These are phyloP conservation scores for Ochromonas danica DNA, from an alignment of 108 stramenopile species.

Conservation along the genomic window DNA sequence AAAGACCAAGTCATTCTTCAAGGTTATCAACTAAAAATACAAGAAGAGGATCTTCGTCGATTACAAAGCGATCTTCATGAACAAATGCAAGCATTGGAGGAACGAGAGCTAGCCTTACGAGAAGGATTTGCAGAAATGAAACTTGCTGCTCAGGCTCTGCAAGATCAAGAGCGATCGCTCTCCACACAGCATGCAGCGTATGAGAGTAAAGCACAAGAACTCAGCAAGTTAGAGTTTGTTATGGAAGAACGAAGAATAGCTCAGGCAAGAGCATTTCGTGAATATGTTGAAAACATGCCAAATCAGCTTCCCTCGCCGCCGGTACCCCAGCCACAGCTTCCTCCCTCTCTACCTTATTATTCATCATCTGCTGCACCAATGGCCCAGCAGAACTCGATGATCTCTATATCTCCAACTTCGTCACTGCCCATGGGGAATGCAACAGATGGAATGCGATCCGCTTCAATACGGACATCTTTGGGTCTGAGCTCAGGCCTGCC, in stretches of 20 bases:
- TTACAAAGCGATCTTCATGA: neutral
- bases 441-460: neutral
- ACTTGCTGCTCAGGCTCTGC: neutral
- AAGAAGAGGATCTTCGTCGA: neutral
- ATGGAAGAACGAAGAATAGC: neutral
- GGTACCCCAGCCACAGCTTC: neutral
- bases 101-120: neutral
- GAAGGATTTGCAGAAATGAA: neutral
- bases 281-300: neutral
- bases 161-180: neutral
- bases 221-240: neutral
- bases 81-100: neutral
- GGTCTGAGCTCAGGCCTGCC: neutral
- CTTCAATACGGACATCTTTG: neutral
- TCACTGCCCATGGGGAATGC: neutral
- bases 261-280: neutral
- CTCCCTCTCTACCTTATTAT: neutral
- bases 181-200: neutral
- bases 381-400: neutral
- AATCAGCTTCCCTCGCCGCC: neutral
- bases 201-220: neutral
- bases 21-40: neutral
- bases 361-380: neutral
- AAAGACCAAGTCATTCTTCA: neutral
- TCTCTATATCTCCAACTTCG: neutral